Conservation (phyloP, 331 rosid species). For the Arachis monticola region DNA sequence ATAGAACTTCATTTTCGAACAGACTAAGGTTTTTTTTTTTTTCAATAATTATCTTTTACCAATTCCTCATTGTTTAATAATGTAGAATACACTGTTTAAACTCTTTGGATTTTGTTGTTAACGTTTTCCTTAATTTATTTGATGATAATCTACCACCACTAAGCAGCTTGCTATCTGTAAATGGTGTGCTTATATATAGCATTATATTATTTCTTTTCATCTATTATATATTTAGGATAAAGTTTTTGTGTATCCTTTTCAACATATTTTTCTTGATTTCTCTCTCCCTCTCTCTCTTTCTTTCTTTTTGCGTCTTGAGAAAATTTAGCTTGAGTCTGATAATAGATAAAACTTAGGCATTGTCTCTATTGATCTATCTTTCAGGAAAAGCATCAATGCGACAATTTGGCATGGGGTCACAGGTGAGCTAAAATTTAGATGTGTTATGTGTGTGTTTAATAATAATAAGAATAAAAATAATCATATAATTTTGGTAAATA, state of each 20-base stretch:
- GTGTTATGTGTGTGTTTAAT: not conserved
- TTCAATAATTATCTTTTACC: not conserved
- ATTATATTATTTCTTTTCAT: not conserved
- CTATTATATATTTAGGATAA: not conserved
- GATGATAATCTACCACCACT: not conserved
- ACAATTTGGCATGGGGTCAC: not conserved
- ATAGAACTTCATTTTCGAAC: slow-evolving; percentile 11
- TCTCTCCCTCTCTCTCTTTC: too few species aligned
- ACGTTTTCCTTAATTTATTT: slow-evolving; percentile 5
- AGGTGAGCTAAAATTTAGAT: slow-evolving; percentile 1
- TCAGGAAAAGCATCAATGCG: slow-evolving; percentile 2
- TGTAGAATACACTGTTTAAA: not conserved
- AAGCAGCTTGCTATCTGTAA: not conserved
- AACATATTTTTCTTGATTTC: too few species aligned
- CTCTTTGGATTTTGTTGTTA: not conserved
- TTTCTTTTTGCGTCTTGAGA: too few species aligned
- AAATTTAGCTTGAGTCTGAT: not conserved
- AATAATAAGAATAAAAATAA: too few species aligned
- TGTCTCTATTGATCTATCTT: not conserved
- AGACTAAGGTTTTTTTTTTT: slow-evolving; percentile 17
- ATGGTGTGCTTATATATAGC: too few species aligned
- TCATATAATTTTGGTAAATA: too few species aligned
- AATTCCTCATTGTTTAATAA: not conserved
- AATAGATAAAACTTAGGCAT: not conserved
- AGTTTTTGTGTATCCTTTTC: not conserved